Conservation (phyloP, 129 eudicot genomes). For the Helianthus annuus region HanXRQr2.0-SUNRISE NC_035438.2:18938793-18939292, state of each 20-base stretch:
- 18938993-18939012: no score
- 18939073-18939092: constrained; percentile 4
- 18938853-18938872: no score
- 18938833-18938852: no score
- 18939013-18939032: constrained; percentile 8
- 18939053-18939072: neutral
- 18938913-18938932: no score
- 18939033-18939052: neutral
- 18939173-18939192: constrained; percentile 38
- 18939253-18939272: constrained; percentile 22
- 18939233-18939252: neutral
- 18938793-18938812: no score
- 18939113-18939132: neutral
- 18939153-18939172: constrained; percentile 65
- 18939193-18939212: neutral
- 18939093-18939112: constrained; percentile 17
- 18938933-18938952: no score
- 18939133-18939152: constrained; percentile 19
- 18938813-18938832: no score
- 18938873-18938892: no score
- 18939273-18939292: constrained; percentile 54
- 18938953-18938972: no score
- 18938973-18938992: no score
- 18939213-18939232: neutral
- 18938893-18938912: no score